Percentiles rank a stretch among this genome's conserved stretches.
phyloP scores from a whole-genome alignment of 768 basidiomycete species.

The Austroboletus festivus region DNA sequence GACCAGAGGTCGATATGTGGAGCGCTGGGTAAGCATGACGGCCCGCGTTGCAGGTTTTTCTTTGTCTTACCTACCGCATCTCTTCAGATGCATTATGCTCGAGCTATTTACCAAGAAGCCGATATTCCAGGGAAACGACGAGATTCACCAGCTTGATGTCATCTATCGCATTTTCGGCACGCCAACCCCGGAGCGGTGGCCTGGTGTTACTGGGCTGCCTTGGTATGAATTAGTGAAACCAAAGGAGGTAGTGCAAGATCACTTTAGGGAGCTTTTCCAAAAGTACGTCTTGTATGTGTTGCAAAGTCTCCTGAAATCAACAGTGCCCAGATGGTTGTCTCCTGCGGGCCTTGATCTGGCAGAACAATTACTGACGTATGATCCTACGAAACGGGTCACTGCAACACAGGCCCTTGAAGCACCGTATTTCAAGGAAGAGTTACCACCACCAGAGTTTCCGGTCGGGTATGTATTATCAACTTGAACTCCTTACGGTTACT shows the following conservation, averaged over 20 bases:
- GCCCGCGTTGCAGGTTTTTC: background rate
- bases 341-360: constrained; percentile 86
- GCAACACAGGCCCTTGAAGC: constrained; percentile 79
- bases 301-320: background rate
- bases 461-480: constrained; percentile 56
- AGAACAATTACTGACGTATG: constrained; percentile 73
- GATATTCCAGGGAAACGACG: constrained; percentile 97
- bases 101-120: constrained; percentile 95
- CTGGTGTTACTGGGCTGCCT: constrained; percentile 75
- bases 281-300: constrained; percentile 50
- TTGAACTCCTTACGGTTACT: constrained; percentile 2
- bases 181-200: constrained; percentile 80
- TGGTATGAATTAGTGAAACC: constrained; percentile 99
- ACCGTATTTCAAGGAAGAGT: constrained; percentile 81
- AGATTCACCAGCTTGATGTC: constrained; percentile 94
- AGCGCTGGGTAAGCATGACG: constrained; percentile 75
- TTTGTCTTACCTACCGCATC: background rate
- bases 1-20: constrained; percentile 99
- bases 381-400: constrained; percentile 73
- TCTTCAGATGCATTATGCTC: constrained; percentile 98
- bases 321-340: constrained; percentile 68
- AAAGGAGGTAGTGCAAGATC: constrained; percentile 65
- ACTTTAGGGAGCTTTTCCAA: constrained; percentile 80
- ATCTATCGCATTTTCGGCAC: constrained; percentile 92
- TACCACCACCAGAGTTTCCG: constrained; percentile 71